Base-by-base conservation (phyloP, 441 rosid species). In the Pelargonium cotyledonis region DNA sequence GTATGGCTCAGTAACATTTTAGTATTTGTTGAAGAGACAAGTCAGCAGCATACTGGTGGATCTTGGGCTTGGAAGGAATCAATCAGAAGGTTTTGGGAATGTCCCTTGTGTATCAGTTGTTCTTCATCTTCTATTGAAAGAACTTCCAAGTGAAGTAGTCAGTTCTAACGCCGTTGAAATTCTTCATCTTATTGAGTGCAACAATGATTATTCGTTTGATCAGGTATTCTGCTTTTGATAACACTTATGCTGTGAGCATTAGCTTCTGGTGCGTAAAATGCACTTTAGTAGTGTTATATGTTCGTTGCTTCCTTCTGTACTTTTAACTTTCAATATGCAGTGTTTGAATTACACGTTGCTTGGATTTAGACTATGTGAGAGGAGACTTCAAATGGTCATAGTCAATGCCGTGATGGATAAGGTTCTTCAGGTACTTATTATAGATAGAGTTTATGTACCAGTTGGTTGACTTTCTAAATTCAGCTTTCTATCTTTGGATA, bases 291-390 rank as follows among this genome's bases (percentile, higher is more conserved):
- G 62, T 58, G 43, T 53, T 29, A 29, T 29, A 29, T 29, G 31
- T 29, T 29, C 31, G 3, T 29, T 29, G 31, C 31, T 29, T 46
- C 66, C 47, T 66, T 63, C 62, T 3, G 69, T 63, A 4, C 35
- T 63, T 49, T 58, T 46, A 49, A 21, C 70, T 66, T 70, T 35
- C 10, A 18, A 19, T 63, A 68, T 68, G 38, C 47, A 90, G 97
- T 79, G 76, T 70, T 81, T 87, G 77, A 91, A 91, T 81, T 89
- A 85, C 84, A 91, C 90, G 83, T 80, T 94, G 79, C 92, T 94
- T 83, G 98, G 98, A 71, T 85, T 77, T 69, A 83, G 84, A 78
- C 80, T 94, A 62, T 83, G 76, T 73, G 98, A 94, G 83, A 76
- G 77, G 71, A 74, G 70, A 68, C 78, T 77, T 66, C 76, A 73